These are phyloP conservation scores for Drosera capensis DNA, from an alignment of 148 eudicot genomes.

Conservation along the genomic window DNA sequence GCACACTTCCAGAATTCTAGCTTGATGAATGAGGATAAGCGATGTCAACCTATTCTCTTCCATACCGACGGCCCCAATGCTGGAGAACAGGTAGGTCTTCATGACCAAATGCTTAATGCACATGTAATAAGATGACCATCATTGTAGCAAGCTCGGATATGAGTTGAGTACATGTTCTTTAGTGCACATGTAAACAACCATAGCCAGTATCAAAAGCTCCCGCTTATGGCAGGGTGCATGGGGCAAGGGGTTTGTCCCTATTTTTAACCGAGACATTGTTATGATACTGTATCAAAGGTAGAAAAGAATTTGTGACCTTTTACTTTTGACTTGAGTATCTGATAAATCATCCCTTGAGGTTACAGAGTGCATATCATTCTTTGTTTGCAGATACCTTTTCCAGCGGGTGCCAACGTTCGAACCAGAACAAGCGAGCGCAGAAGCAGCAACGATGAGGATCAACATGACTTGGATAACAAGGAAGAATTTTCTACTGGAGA, in stretches of 20 bases:
- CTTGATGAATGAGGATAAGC: slow-evolving; percentile 96
- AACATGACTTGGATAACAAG: slow-evolving; percentile 16
- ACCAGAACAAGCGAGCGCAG: slow-evolving; percentile 37
- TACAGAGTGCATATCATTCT: too few species aligned
- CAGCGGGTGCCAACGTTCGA: slow-evolving; percentile 59
- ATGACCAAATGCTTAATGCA: not conserved
- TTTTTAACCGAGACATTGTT: too few species aligned
- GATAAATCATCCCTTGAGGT: too few species aligned
- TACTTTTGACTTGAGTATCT: too few species aligned
- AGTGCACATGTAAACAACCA: too few species aligned
- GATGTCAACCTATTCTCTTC: slow-evolving; percentile 88
- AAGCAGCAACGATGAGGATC: slow-evolving; percentile 30
- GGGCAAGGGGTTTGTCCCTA: too few species aligned
- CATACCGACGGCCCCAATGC: slow-evolving; percentile 72
- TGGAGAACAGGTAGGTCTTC: slow-evolving; percentile 66
- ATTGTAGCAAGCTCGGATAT: too few species aligned
- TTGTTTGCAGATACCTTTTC: slow-evolving; percentile 66
- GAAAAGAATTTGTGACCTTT: too few species aligned
- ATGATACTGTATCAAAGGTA: too few species aligned
- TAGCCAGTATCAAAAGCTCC: too few species aligned
- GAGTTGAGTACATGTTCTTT: too few species aligned
- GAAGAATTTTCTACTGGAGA: slow-evolving; percentile 41
- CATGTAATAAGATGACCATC: not conserved
- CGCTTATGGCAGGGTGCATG: too few species aligned
- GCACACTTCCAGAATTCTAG: slow-evolving; percentile 93